Conservation (phyloP, 192 early-diverging fungal species). For the Fimicolochytrium jonesii region DNA sequence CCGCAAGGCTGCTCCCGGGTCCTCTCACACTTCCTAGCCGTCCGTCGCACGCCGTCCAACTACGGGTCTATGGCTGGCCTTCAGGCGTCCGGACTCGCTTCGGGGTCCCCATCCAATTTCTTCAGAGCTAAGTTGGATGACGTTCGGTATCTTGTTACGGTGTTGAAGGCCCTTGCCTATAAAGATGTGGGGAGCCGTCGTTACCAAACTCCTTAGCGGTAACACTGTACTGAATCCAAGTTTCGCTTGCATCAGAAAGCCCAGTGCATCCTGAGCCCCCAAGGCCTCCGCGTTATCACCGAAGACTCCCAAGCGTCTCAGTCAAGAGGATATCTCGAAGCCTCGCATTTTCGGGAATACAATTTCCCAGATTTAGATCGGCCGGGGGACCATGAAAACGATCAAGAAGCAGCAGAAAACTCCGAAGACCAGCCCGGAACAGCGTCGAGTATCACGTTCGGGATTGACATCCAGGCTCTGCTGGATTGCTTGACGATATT, state of each 20-base stretch:
- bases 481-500: constrained; percentile 28
- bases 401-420: not conserved
- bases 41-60: too few relatives aligned
- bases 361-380: constrained; percentile 1
- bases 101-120: too few relatives aligned
- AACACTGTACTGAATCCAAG: too few relatives aligned
- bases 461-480: constrained; percentile 17
- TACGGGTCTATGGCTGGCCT: too few relatives aligned
- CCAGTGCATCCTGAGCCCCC: not conserved
- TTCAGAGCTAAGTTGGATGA: constrained; percentile 7
- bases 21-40: too few relatives aligned
- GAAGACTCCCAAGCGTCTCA: constrained; percentile 15
- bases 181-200: constrained; percentile 15
- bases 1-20: too few relatives aligned
- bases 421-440: not conserved
- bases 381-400: not conserved
- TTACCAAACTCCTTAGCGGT: too few relatives aligned
- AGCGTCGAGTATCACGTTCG: not conserved
- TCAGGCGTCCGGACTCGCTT: too few relatives aligned
- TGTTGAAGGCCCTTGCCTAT: constrained; percentile 43
- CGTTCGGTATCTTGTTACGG: constrained; percentile 39
- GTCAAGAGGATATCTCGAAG: not conserved
- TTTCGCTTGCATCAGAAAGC: too few relatives aligned
- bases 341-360: constrained; percentile 19
- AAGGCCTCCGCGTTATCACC: constrained; percentile 9